Evolutionary conservation across 208 protist species (phyloP).

Genomic region (Trypanosoma mega): DNA sequence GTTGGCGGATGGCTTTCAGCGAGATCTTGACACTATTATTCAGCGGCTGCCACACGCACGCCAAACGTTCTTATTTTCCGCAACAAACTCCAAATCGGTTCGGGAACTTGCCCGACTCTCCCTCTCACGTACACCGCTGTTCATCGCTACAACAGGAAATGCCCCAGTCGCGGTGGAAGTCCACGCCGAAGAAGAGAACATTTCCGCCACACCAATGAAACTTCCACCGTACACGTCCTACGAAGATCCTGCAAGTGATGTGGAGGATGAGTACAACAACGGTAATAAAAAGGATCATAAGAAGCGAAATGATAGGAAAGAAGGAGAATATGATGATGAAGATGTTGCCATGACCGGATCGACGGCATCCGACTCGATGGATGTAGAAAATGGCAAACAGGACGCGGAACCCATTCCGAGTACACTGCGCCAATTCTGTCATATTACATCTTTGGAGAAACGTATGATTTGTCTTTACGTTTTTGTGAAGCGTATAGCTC

Average conservation of each 20-base stretch:
- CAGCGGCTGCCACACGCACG: constrained; percentile 81
- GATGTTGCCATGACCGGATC: constrained; percentile 8
- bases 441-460: constrained; percentile 68
- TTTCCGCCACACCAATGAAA: constrained; percentile 3
- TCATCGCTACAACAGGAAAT: constrained; percentile 71
- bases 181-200: constrained; percentile 5
- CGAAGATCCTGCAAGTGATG: constrained; percentile 25
- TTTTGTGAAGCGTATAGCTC: constrained; percentile 97
- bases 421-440: constrained; percentile 79
- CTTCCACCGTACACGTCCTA: constrained; percentile 61
- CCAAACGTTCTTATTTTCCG: constrained; percentile 98
- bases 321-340: constrained; percentile 13
- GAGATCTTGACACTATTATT: constrained; percentile 96
- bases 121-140: constrained; percentile 91
- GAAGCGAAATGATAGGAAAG: neutral
- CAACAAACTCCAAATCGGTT: constrained; percentile 94
- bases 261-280: constrained; percentile 22
- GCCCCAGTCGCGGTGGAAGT: constrained; percentile 47
- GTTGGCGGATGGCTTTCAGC: constrained; percentile 99
- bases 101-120: constrained; percentile 90
- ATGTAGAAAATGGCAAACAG: constrained; percentile 5
- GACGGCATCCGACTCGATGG: neutral
- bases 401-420: constrained; percentile 66
- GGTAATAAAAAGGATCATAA: too few relatives aligned
- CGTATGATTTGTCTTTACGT: constrained; percentile 91